Evolutionary conservation across 1,284 basidiomycete species (phyloP).

Genomic region (Bondarzewia mesenterica): DNA sequence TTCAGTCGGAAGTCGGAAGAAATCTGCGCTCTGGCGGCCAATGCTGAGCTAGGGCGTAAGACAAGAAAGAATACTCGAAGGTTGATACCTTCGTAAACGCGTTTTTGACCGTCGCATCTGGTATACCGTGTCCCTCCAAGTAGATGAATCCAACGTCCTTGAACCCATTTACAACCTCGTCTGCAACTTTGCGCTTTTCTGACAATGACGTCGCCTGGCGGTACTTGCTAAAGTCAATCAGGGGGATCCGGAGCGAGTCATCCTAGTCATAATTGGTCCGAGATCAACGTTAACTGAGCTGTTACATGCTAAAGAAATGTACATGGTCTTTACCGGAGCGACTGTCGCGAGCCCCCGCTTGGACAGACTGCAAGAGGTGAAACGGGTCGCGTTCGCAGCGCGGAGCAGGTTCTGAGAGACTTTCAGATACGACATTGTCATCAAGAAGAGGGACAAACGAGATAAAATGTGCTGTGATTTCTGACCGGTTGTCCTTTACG

Average conservation of each 20-base stretch:
- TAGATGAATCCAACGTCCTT: slow-evolving; percentile 75
- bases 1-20: slow-evolving; percentile 60
- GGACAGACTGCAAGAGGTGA: neutral
- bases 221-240: slow-evolving; percentile 72
- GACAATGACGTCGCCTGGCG: slow-evolving; percentile 36
- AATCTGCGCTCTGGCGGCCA: slow-evolving; percentile 51
- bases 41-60: neutral
- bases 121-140: slow-evolving; percentile 61
- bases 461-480: neutral
- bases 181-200: slow-evolving; percentile 57
- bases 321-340: neutral
- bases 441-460: neutral
- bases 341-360: neutral
- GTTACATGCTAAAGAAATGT: neutral
- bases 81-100: slow-evolving; percentile 53
- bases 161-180: slow-evolving; percentile 68
- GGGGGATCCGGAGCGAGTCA: slow-evolving; percentile 42
- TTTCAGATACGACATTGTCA: neutral
- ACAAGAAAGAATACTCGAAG: neutral
- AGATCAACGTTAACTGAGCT: neutral
- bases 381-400: neutral
- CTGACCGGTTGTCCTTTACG: neutral
- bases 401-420: neutral
- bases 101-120: slow-evolving; percentile 38
- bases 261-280: slow-evolving; percentile 1